phyloP scores from a whole-genome alignment of 2,329 filamentous ascomycete genomes.

The Aspergillus calidoustus region DNA sequence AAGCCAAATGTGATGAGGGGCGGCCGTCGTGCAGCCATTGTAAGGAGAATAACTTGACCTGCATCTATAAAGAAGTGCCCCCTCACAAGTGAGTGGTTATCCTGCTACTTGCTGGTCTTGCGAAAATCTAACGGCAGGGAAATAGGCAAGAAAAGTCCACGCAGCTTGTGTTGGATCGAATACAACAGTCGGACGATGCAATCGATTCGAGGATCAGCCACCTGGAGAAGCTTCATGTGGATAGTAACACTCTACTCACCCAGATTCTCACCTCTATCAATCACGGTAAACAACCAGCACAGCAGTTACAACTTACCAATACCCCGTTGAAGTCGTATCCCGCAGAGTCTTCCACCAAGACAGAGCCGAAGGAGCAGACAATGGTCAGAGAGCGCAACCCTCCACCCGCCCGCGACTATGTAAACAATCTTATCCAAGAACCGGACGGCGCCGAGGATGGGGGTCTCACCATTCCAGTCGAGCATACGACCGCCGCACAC shows the following conservation, averaged over 20 bases:
- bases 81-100: constrained; percentile 75
- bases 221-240: constrained; percentile 25
- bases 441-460: constrained; percentile 45
- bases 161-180: constrained; percentile 41
- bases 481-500: constrained; percentile 90
- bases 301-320: constrained; percentile 15
- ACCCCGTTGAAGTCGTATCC: constrained; percentile 33
- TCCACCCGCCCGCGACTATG: constrained; percentile 1
- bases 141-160: constrained; percentile 48
- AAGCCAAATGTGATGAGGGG: constrained; percentile 89
- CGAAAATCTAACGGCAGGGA: constrained; percentile 9
- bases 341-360: constrained; percentile 17
- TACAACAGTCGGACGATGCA: constrained; percentile 38
- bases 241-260: constrained; percentile 22
- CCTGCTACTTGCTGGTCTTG: background rate
- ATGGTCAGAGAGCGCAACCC: constrained; percentile 8
- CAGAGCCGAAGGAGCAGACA: constrained; percentile 22
- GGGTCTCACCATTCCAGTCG: constrained; percentile 74
- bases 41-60: constrained; percentile 80
- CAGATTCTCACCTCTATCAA: constrained; percentile 8
- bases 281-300: constrained; percentile 18
- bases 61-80: constrained; percentile 87
- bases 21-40: constrained; percentile 83
- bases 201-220: constrained; percentile 32
- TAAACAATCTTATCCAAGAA: constrained; percentile 19